Evolutionary conservation across 2,329 filamentous ascomycete genomes (phyloP).

Genomic region (Huntiella omanensis): DNA sequence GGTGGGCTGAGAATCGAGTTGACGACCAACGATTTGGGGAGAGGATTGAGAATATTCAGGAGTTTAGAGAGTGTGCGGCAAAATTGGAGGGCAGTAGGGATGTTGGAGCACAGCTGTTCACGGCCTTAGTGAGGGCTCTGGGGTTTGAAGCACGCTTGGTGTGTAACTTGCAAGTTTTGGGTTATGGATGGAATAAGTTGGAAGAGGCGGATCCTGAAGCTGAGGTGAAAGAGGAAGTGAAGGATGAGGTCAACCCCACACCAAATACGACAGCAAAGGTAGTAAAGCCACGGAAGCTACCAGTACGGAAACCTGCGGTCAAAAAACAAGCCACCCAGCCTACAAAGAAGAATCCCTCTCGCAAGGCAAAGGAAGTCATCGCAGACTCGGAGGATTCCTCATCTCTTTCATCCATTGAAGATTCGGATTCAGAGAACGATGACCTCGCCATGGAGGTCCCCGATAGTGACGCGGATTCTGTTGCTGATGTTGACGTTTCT

Average conservation of each 20-base stretch:
- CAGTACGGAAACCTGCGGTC: no score
- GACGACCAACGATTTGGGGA: slow-evolving; percentile 57
- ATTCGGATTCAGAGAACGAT: slow-evolving; percentile 1
- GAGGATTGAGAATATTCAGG: slow-evolving; percentile 43
- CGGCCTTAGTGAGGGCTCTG: slow-evolving; percentile 60
- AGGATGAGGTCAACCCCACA: not conserved
- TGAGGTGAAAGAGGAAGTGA: slow-evolving; percentile 12
- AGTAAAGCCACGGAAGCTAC: not conserved
- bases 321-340: no score
- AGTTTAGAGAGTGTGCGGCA: slow-evolving; percentile 51
- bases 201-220: slow-evolving; percentile 52
- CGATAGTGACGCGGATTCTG: slow-evolving; percentile 40
- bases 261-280: not conserved
- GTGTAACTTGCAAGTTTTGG: slow-evolving; percentile 65
- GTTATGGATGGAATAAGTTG: slow-evolving; percentile 75
- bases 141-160: slow-evolving; percentile 72
- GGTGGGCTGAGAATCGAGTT: slow-evolving; percentile 42
- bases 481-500: slow-evolving; percentile 16
- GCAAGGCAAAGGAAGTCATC: not conserved
- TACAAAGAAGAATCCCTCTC: slow-evolving; percentile 6
- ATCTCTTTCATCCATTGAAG: slow-evolving; percentile 10
- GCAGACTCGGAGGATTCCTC: not conserved
- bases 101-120: slow-evolving; percentile 76
- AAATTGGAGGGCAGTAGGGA: slow-evolving; percentile 67
- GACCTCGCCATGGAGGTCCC: slow-evolving; percentile 20